These are phyloP conservation scores for Nigrospora sphaerica DNA, from an alignment of 2,329 filamentous ascomycete genomes.

Conservation along the genomic window DNA sequence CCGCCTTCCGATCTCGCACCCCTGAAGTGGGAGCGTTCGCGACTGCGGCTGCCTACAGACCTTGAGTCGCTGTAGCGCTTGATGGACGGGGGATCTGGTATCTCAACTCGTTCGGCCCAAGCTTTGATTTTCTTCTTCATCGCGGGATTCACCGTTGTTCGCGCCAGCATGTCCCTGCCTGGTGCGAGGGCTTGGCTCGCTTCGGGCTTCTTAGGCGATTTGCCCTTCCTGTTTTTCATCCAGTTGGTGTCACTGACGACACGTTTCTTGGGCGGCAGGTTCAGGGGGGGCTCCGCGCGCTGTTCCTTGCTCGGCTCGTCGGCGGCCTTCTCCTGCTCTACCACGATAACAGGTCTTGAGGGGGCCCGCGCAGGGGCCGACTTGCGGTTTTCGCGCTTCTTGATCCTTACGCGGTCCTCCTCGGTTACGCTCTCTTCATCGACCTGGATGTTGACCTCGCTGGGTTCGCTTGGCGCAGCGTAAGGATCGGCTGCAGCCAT, in stretches of 20 bases:
- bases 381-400: constrained; percentile 34
- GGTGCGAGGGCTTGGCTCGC: constrained; percentile 32
- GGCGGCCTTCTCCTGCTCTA: constrained; percentile 19
- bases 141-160: constrained; percentile 45
- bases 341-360: constrained; percentile 20
- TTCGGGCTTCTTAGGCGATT: constrained; percentile 27
- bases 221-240: constrained; percentile 50
- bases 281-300: constrained; percentile 31
- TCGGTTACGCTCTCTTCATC: constrained; percentile 57
- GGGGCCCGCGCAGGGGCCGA: constrained; percentile 6
- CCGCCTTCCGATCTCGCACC: background rate
- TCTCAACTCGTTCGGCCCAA: constrained; percentile 51
- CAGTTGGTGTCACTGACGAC: constrained; percentile 93
- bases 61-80: constrained; percentile 28
- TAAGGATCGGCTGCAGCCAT: constrained; percentile 45
- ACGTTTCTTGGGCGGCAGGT: constrained; percentile 74
- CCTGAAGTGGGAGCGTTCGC: constrained; percentile 31
- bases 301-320: constrained; percentile 23
- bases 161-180: constrained; percentile 52
- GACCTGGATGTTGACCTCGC: constrained; percentile 52
- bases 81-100: constrained; percentile 31
- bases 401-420: constrained; percentile 52
- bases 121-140: constrained; percentile 54
- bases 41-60: constrained; percentile 28
- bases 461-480: constrained; percentile 48